These are phyloP conservation scores for Boletus sp. DNA, from an alignment of 768 basidiomycete genomes.

Conservation along the genomic window DNA sequence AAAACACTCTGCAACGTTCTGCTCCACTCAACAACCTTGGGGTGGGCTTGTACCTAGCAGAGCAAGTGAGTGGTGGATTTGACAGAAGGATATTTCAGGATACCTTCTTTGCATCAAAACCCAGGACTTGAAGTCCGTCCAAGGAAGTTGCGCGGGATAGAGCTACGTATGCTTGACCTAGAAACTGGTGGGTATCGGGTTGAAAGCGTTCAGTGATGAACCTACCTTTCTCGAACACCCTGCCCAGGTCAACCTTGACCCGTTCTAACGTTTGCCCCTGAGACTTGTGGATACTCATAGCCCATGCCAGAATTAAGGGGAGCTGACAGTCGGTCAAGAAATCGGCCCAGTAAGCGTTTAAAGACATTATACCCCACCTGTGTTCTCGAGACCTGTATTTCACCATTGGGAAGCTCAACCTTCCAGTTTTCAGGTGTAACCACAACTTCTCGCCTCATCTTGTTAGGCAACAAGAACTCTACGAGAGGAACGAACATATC, in stretches of 20 bases:
- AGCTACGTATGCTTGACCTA: conserved; percentile 89
- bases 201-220: background rate
- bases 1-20: conserved; percentile 56
- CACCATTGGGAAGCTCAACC: conserved; percentile 82
- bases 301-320: conserved; percentile 90
- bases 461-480: conserved; percentile 67
- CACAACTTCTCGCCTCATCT: conserved; percentile 49
- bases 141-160: conserved; percentile 85
- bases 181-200: background rate
- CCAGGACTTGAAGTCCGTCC: conserved; percentile 79
- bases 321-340: conserved; percentile 44
- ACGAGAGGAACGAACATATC: conserved; percentile 62
- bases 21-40: conserved; percentile 71
- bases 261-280: conserved; percentile 96
- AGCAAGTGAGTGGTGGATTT: conserved; percentile 2
- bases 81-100: background rate
- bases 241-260: conserved; percentile 90
- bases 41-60: conserved; percentile 63
- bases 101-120: conserved; percentile 76
- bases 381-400: conserved; percentile 70
- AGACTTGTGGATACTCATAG: conserved; percentile 97
- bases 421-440: conserved; percentile 79
- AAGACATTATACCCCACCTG: conserved; percentile 53
- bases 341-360: background rate
- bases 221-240: conserved; percentile 88